A percentile compares a stretch with the other conserved stretches of the same genome.
Evolutionary conservation across 139 green algal genomes (phyloP).

Genomic region (Ulvella scutata): DNA sequence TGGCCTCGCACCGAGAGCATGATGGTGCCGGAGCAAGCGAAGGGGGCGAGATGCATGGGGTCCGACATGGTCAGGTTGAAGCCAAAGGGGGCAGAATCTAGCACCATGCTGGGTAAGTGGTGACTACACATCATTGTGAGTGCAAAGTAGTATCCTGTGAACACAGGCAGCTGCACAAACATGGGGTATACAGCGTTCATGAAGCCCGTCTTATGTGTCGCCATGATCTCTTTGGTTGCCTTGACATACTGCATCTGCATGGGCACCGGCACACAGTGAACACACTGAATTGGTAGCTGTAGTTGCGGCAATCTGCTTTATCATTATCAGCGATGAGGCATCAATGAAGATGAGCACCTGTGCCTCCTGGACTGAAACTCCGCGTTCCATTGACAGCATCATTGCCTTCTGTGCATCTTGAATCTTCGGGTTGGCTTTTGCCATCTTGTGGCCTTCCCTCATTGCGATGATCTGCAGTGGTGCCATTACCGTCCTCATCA

Average conservation of each 20-base stretch:
- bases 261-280: no score
- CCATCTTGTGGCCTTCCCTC: neutral
- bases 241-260: neutral
- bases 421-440: neutral
- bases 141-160: slow-evolving; percentile 1
- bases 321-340: no score
- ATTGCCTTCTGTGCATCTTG: neutral
- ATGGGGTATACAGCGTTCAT: neutral
- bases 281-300: no score
- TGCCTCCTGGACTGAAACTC: neutral
- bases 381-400: neutral
- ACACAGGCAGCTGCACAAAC: neutral
- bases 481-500: neutral
- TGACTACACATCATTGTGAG: neutral
- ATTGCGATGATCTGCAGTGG: neutral
- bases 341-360: neutral
- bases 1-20: neutral
- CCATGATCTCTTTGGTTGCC: neutral
- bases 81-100: neutral
- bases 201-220: neutral
- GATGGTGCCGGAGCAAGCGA: neutral
- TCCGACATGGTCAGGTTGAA: neutral
- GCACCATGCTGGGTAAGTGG: neutral
- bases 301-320: no score
- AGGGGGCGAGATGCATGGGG: neutral